A percentile compares a stretch with the other conserved stretches of the same genome.
Evolutionary conservation across 495 filamentous ascomycete genomes (phyloP).

Genomic region (Aspergillus funiculosus): DNA sequence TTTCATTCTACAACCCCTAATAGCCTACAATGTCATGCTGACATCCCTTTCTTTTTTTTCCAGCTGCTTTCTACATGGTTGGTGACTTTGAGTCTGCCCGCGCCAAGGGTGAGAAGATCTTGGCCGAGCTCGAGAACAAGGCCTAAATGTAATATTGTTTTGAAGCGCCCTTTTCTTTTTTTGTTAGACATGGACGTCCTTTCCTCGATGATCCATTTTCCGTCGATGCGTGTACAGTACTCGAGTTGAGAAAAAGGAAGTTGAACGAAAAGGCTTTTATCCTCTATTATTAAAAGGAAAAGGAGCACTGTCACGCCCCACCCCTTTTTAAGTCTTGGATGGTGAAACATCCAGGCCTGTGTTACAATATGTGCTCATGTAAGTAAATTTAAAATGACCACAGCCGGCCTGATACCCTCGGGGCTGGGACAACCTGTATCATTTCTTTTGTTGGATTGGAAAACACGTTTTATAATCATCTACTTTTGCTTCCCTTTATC

Average conservation of each 20-base stretch:
- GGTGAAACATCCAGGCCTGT: conserved; percentile 32
- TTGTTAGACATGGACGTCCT: conserved; percentile 32
- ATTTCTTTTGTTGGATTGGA: conserved; percentile 33
- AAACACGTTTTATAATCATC: conserved; percentile 6
- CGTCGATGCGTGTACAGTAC: conserved; percentile 45
- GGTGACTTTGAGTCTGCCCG: conserved; percentile 89
- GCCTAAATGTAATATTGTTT: conserved; percentile 51
- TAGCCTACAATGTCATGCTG: conserved; percentile 2
- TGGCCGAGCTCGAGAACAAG: conserved; percentile 82
- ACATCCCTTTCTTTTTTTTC: conserved; percentile 10
- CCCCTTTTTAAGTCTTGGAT: conserved; percentile 27
- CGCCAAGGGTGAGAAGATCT: conserved; percentile 98
- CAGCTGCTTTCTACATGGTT: conserved; percentile 93
- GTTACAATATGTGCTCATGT: conserved; percentile 47
- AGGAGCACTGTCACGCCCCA: conserved; percentile 16
- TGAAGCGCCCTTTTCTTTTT: conserved; percentile 32
- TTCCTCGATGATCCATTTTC: conserved; percentile 35
- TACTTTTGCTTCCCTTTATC: conserved; percentile 2
- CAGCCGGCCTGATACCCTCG: conserved; percentile 28
- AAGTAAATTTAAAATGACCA: conserved; percentile 44
- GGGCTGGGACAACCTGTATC: conserved; percentile 36
- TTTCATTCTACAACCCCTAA: neutral
- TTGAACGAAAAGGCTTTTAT: conserved; percentile 11
- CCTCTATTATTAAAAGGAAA: conserved; percentile 13
- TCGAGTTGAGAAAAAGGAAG: conserved; percentile 38